Base-by-base conservation (phyloP, 768 basidiomycete species). In the Suillus placidus region DNA sequence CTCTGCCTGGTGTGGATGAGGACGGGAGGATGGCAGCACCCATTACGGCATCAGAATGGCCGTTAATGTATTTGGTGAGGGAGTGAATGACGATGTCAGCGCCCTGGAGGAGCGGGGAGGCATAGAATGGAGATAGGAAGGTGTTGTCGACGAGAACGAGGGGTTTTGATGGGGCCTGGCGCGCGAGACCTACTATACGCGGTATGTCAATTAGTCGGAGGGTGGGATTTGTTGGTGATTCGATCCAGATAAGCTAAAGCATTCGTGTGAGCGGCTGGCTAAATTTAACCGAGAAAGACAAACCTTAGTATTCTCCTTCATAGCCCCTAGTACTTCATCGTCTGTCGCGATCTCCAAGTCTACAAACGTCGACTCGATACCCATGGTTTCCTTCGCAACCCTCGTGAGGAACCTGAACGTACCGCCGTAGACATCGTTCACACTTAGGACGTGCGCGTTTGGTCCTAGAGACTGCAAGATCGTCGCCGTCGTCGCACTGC, bases 341-440 rank as follows among this genome's bases (percentile, higher is more conserved):
- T 94, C 89, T 43, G 85, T 82, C 1, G 84, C 84, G 7, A 77
- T 82, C 73, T 97, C 92, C 20, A 97, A 80, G 74, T 97, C 92
- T 12, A 97, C 67, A 72, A 94, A 98, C 0, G 92, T 89, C 0
- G 88, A 85, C 67, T 91, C 83, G 6, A 93, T 72, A 0, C 85
- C 88, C 69, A 92, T 91, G 8, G 84, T 85, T 52, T 86, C 85
- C 3, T 69, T 38, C 0, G 87, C 87, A 18, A 97, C 92, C 4
- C 83, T 81, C 13, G 79, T 84, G 82, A 96, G 81, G 77, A 95
- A 96, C 9, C 96, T 84, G 75, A 90, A 93, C 0, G 96, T 97
- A 0, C 97, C 97, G 3, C 96, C 96, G 68, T 98, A 97, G 18
- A 95, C 93, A 74, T 96, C 95, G 73, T 94, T 95, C 6, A 98